A percentile compares a stretch with the other conserved stretches of the same genome.
Evolutionary conservation across 495 filamentous ascomycete species (phyloP).

Genomic region (Lophiostoma macrostomum): DNA sequence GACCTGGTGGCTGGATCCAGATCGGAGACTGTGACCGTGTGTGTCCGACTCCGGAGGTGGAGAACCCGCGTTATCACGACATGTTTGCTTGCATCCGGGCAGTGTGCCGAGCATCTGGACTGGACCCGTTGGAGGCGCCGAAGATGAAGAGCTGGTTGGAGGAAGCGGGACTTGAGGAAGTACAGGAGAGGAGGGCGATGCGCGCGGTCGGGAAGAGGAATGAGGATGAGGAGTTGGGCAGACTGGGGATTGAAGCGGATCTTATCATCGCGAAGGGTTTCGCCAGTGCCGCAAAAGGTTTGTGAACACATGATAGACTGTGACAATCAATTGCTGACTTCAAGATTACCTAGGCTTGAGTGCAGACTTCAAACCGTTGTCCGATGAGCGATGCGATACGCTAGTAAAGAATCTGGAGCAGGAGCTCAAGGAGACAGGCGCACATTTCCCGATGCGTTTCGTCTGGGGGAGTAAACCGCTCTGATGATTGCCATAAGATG

Average conservation of each 20-base stretch:
- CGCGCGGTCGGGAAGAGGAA: slow-evolving; percentile 6
- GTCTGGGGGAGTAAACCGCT: slow-evolving; percentile 4
- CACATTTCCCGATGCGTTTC: slow-evolving; percentile 8
- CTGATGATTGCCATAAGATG: background rate
- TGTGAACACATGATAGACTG: background rate
- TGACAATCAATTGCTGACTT: background rate
- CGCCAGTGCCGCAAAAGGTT: slow-evolving; percentile 4
- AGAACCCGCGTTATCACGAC: slow-evolving; percentile 10
- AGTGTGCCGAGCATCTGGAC: background rate
- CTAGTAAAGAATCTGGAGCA: slow-evolving; percentile 2
- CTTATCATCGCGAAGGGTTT: slow-evolving; percentile 5
- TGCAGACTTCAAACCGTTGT: slow-evolving; percentile 1
- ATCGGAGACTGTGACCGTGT: slow-evolving; percentile 9
- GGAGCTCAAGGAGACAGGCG: slow-evolving; percentile 3
- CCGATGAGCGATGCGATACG: slow-evolving; percentile 2
- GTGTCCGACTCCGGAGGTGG: slow-evolving; percentile 1
- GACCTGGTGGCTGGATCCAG: slow-evolving; percentile 9
- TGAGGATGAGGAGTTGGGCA: slow-evolving; percentile 3
- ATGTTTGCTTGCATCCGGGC: slow-evolving; percentile 8
- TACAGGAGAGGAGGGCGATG: slow-evolving; percentile 5
- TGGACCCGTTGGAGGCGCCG: background rate
- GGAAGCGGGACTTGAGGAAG: slow-evolving; percentile 3
- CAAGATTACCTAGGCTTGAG: background rate
- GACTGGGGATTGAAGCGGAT: background rate
- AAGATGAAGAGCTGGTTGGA: slow-evolving; percentile 10